Evolutionary conservation across 148 eudicot species (phyloP), one percentile per base, ranked within the genome.

Genomic region (Suaeda aralocaspica): DNA sequence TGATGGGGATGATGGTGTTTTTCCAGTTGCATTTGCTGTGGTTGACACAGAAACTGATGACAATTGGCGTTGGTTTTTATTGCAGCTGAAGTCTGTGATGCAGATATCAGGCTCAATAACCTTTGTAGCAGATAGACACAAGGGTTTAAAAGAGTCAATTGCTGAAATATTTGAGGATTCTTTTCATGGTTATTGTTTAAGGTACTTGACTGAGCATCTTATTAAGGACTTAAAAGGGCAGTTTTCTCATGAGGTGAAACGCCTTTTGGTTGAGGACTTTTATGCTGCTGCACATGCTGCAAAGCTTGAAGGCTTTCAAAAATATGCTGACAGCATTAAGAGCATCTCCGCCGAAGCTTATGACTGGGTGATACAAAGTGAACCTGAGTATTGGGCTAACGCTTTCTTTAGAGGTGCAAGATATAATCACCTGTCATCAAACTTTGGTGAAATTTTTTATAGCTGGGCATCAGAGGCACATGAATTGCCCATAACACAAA

Each of bases 11-110:
- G 96, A 90, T 75, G 90, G 83, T n/a, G 87, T 88, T 36, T 90
- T 93, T 70, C 98, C 98, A 30, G 89, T 93, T 76, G 98, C 98
- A 73, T 90, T 93, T 81, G 90, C 98, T 55, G 88, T 93, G 25
- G 91, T 90, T 24, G 98, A 93, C 62, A 24, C 80, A 26, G 96
- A 90, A 82, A 87, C 89, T 6, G 87, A 82, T 72, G 95, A 93
- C 58, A 90, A 90, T 73, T 93, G 98, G 98, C 84, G 70, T 64
- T 93, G 96, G 95, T 93, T 93, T 71, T 80, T 90, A 62, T 71
- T 79, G 66, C 96, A 90, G 66, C 80, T 93, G 53, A 93, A 87
- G 66, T 78, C 89, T 56, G 92, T 86, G n/a, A 60, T 93, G 61
- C 77, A 86, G 57, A 73, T 76, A 59, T 76, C 81, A 59, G 80